Percentiles rank a stretch among this genome's conserved stretches.
phyloP scores from a whole-genome alignment of 495 filamentous ascomycete genomes.

The Cenococcum geophilum region DNA sequence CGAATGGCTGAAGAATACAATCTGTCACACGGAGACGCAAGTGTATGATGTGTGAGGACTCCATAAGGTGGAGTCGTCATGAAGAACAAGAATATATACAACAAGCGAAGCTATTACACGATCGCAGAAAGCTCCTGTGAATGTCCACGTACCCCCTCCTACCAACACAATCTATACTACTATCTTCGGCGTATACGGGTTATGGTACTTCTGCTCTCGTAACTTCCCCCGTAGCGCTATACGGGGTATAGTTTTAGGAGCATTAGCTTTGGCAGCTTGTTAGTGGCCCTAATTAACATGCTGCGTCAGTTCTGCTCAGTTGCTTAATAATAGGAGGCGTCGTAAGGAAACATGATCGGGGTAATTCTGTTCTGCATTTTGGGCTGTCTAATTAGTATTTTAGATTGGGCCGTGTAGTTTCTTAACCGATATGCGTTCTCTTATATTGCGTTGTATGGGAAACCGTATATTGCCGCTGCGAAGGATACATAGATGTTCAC shows the following conservation, averaged over 20 bases:
- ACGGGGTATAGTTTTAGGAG: constrained; percentile 86
- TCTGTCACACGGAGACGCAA: no score
- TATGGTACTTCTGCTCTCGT: constrained; percentile 78
- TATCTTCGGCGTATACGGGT: constrained; percentile 81
- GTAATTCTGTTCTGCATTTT: constrained; percentile 64
- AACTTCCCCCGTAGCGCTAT: constrained; percentile 72
- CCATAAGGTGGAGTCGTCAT: no score
- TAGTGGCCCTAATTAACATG: constrained; percentile 84
- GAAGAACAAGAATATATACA: no score
- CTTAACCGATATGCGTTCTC: constrained; percentile 83
- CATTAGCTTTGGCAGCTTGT: constrained; percentile 75
- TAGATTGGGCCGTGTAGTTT: constrained; percentile 80
- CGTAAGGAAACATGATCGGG: constrained; percentile 62
- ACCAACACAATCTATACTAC: constrained; percentile 87
- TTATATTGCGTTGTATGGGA: constrained; percentile 87
- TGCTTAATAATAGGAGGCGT: constrained; percentile 57
- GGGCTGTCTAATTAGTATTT: constrained; percentile 65
- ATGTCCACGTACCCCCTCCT: no score
- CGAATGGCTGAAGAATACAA: constrained; percentile 86
- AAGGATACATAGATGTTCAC: constrained; percentile 72
- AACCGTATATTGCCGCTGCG: constrained; percentile 73
- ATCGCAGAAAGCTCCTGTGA: no score
- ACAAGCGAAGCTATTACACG: no score
- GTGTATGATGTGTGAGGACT: no score
- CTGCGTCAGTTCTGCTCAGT: constrained; percentile 70